A percentile compares a stretch with the other conserved stretches of the same genome.
Conservation (phyloP, 208 protist species). For the Angomonas deanei region DNA sequence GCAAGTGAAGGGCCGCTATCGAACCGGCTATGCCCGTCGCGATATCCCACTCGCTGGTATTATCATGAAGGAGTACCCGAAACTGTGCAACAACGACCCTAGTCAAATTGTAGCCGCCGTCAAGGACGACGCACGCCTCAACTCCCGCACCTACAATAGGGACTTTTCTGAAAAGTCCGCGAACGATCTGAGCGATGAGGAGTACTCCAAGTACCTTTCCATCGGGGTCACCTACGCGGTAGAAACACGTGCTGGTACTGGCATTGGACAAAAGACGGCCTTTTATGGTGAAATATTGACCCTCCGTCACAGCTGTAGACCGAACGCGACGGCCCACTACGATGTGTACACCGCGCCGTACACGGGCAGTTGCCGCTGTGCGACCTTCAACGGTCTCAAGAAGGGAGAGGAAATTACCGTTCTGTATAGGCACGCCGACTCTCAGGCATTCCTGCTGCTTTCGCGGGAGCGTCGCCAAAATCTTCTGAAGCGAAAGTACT, state of each 20-base stretch:
- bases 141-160: conserved; percentile 10
- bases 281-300: conserved; percentile 30
- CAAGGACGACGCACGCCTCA: conserved; percentile 15
- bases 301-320: conserved; percentile 49
- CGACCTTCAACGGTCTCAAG: conserved; percentile 17
- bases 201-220: conserved; percentile 28
- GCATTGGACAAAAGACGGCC: conserved; percentile 17
- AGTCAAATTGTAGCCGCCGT: conserved; percentile 22
- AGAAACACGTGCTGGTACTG: conserved; percentile 11
- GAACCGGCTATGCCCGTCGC: conserved; percentile 16
- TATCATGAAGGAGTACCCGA: conserved; percentile 45
- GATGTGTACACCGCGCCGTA: conserved; percentile 28
- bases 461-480: conserved; percentile 36
- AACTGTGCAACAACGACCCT: conserved; percentile 15
- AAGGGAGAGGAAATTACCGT: conserved; percentile 37
- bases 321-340: conserved; percentile 32
- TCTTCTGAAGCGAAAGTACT: conserved; percentile 25
- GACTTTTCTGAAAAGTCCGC: conserved; percentile 23
- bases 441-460: conserved; percentile 39
- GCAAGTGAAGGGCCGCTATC: conserved; percentile 5
- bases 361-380: conserved; percentile 33
- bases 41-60: conserved; percentile 23
- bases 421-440: conserved; percentile 41
- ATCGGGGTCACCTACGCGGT: conserved; percentile 24
- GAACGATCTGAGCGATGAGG: conserved; percentile 18